Evolutionary conservation across 371 early-diverging fungal species (phyloP).

Genomic region (Mucor sp.): DNA sequence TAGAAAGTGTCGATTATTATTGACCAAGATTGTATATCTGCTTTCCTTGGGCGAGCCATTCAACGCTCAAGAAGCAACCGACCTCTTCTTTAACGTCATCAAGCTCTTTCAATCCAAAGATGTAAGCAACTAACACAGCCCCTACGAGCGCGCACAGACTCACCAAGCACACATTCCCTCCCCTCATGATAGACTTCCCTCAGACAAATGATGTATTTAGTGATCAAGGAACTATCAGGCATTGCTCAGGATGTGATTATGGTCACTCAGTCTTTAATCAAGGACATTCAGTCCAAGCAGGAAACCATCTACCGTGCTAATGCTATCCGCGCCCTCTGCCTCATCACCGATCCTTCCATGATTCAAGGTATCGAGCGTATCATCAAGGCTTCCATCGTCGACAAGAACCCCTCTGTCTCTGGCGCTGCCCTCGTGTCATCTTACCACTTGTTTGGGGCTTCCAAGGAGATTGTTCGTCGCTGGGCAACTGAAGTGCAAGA

Average conservation of each 20-base stretch:
- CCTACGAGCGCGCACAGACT: not conserved
- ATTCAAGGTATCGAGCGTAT: constrained; percentile 95
- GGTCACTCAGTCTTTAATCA: constrained; percentile 94
- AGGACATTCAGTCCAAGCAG: constrained; percentile 95
- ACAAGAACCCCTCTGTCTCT: constrained; percentile 88
- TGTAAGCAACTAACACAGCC: constrained; percentile 51
- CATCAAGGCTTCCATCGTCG: constrained; percentile 96
- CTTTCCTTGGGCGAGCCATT: constrained; percentile 90
- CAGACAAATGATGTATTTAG: constrained; percentile 96
- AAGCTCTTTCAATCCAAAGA: constrained; percentile 97
- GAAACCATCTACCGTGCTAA: constrained; percentile 92
- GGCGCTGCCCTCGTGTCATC: constrained; percentile 94
- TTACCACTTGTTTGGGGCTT: constrained; percentile 81
- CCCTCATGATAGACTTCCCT: constrained; percentile 88
- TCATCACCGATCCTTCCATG: constrained; percentile 95
- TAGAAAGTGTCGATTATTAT: constrained; percentile 86
- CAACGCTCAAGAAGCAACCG: constrained; percentile 92
- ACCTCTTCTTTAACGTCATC: constrained; percentile 96
- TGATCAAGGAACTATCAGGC: constrained; percentile 93
- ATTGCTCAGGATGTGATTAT: constrained; percentile 97
- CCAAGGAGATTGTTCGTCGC: constrained; percentile 84
- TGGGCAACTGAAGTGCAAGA: constrained; percentile 93
- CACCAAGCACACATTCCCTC: not conserved
- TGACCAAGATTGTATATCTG: constrained; percentile 94
- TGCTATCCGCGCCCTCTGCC: constrained; percentile 94